A percentile compares a stretch with the other conserved stretches of the same genome.
Conservation (phyloP, 2,329 filamentous ascomycete genomes). For the Ceratocystiopsis sp. region DNA sequence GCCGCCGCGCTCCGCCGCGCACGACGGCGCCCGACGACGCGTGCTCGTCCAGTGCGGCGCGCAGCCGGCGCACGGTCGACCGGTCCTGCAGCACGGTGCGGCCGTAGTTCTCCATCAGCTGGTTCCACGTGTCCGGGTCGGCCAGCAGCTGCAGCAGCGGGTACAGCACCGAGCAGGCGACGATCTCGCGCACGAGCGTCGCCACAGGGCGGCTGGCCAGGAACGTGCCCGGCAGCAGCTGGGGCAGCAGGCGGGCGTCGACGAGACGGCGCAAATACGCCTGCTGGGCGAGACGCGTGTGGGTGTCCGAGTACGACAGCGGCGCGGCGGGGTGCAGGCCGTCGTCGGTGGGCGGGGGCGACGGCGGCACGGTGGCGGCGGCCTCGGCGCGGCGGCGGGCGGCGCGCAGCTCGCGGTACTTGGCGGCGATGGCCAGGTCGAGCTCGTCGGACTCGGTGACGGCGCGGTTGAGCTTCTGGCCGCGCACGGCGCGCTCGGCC, state of each 20-base stretch:
- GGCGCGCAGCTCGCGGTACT: constrained; percentile 50
- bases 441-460: constrained; percentile 95
- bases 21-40: constrained; percentile 52
- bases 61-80: constrained; percentile 81
- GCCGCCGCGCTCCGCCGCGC: constrained; percentile 17
- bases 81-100: constrained; percentile 82
- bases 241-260: constrained; percentile 47
- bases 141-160: constrained; percentile 66
- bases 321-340: constrained; percentile 76
- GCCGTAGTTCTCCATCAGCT: constrained; percentile 79
- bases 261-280: constrained; percentile 70
- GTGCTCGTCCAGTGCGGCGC: constrained; percentile 86
- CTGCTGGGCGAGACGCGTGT: constrained; percentile 65
- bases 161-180: constrained; percentile 79
- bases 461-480: constrained; percentile 70
- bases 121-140: constrained; percentile 96
- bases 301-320: constrained; percentile 55
- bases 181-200: constrained; percentile 70
- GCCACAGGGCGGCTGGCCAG: constrained; percentile 66
- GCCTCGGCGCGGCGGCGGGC: not conserved
- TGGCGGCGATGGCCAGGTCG: constrained; percentile 86
- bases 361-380: not conserved
- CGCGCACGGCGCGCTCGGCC: constrained; percentile 73
- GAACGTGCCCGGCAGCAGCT: constrained; percentile 51
- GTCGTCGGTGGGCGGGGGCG: constrained; percentile 23